Percentiles rank a stretch among this genome's conserved stretches.
Conservation (phyloP, 2,329 filamentous ascomycete genomes). For the Pseudovirgaria hyperparasitica region DNA sequence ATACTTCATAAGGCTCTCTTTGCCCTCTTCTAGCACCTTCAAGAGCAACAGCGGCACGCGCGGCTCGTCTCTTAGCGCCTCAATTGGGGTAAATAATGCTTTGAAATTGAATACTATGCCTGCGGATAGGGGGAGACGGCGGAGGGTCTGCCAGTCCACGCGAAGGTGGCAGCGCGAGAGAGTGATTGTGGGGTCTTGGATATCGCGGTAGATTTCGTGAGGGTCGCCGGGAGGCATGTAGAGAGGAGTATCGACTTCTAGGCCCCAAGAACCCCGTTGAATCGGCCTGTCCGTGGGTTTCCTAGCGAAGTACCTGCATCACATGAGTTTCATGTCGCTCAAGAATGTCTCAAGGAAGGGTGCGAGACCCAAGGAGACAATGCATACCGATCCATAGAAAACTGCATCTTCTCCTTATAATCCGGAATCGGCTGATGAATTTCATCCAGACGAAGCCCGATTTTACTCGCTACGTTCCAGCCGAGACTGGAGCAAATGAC, state of each 20-base stretch:
- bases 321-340: constrained; percentile 3
- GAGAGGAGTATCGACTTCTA: constrained; percentile 63
- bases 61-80: constrained; percentile 57
- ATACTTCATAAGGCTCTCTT: constrained; percentile 60
- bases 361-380: constrained; percentile 1
- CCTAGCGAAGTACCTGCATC: constrained; percentile 61
- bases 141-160: constrained; percentile 81
- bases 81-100: constrained; percentile 64
- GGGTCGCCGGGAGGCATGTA: constrained; percentile 60
- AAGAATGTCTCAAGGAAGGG: not conserved
- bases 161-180: constrained; percentile 53
- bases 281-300: constrained; percentile 63
- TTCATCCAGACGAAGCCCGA: constrained; percentile 54
- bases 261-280: constrained; percentile 72
- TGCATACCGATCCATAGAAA: constrained; percentile 67
- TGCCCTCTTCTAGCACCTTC: constrained; percentile 59
- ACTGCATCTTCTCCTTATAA: constrained; percentile 77
- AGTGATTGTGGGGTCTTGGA: constrained; percentile 44
- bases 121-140: constrained; percentile 63
- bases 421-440: constrained; percentile 69
- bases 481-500: constrained; percentile 68
- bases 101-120: constrained; percentile 82
- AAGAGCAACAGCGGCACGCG: constrained; percentile 56
- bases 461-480: constrained; percentile 65
- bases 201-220: constrained; percentile 46